These are phyloP conservation scores for Spongiforma sp. DNA, from an alignment of 1,284 basidiomycete genomes.

Conservation along the genomic window DNA sequence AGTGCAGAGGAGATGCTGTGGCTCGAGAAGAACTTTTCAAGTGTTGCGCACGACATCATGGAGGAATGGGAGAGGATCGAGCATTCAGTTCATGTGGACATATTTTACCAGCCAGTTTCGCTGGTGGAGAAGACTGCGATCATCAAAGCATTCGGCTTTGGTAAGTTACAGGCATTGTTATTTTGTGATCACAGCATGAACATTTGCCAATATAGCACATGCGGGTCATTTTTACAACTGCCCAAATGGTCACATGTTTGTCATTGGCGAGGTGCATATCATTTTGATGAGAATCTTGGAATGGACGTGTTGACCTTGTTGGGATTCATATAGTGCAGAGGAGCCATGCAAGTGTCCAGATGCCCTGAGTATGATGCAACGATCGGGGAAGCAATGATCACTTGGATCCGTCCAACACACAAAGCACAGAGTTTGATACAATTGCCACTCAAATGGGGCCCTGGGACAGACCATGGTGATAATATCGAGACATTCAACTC, in stretches of 20 bases:
- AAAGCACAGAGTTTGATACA: constrained; percentile 49
- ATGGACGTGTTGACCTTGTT: no score
- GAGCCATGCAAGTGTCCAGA: constrained; percentile 46
- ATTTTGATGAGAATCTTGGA: no score
- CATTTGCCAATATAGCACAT: constrained; percentile 32
- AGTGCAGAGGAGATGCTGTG: constrained; percentile 38
- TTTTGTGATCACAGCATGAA: background rate
- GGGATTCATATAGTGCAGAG: constrained; percentile 60
- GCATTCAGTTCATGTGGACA: constrained; percentile 36
- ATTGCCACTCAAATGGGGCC: constrained; percentile 36
- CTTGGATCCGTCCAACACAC: constrained; percentile 48
- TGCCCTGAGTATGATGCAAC: constrained; percentile 60
- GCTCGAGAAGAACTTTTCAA: constrained; percentile 41
- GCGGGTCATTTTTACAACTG: constrained; percentile 53
- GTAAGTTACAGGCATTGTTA: constrained; percentile 30
- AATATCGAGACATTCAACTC: no score
- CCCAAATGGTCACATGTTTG: constrained; percentile 54
- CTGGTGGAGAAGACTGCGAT: constrained; percentile 48
- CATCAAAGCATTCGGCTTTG: constrained; percentile 46
- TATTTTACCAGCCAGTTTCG: constrained; percentile 48
- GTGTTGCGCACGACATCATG: constrained; percentile 38
- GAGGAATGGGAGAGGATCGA: constrained; percentile 43
- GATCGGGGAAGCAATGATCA: constrained; percentile 55
- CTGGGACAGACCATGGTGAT: constrained; percentile 29
- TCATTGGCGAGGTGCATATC: constrained; percentile 47